Evolutionary conservation across 331 rosid genomes (phyloP).

Genomic region (Spiraea crenata): DNA sequence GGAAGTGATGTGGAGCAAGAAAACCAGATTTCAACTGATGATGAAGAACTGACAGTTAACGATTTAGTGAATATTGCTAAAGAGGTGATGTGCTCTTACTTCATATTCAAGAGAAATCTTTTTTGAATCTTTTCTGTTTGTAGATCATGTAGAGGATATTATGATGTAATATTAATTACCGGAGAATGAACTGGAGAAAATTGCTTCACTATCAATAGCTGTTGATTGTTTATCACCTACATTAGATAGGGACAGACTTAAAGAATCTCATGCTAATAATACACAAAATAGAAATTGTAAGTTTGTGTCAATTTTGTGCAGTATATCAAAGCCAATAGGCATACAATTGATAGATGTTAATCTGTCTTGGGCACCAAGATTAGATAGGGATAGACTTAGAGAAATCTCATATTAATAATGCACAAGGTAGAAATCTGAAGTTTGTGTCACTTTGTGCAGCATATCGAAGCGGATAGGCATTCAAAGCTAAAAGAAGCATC

Average conservation of each 20-base stretch:
- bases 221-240: not conserved
- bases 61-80: slow-evolving; percentile 69
- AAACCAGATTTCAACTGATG: slow-evolving; percentile 35
- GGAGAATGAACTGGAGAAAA: slow-evolving; percentile 4
- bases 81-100: slow-evolving; percentile 48
- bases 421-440: not conserved
- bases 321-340: slow-evolving; percentile 55
- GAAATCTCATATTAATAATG: not conserved
- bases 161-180: not conserved
- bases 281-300: not conserved
- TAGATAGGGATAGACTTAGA: not conserved
- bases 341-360: not conserved
- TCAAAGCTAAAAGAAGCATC: slow-evolving; percentile 28
- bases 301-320: slow-evolving; percentile 32
- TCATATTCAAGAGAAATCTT: slow-evolving; percentile 1
- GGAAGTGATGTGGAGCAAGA: slow-evolving; percentile 28
- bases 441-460: slow-evolving; percentile 42
- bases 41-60: slow-evolving; percentile 62
- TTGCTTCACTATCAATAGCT: not conserved
- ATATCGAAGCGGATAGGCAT: slow-evolving; percentile 44
- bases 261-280: not conserved
- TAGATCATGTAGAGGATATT: not conserved
- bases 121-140: slow-evolving; percentile 7
- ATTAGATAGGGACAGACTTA: not conserved
- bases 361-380: slow-evolving; percentile 4